Base-by-base conservation (phyloP, 306 rosid species). In the Lupinus albus region DNA sequence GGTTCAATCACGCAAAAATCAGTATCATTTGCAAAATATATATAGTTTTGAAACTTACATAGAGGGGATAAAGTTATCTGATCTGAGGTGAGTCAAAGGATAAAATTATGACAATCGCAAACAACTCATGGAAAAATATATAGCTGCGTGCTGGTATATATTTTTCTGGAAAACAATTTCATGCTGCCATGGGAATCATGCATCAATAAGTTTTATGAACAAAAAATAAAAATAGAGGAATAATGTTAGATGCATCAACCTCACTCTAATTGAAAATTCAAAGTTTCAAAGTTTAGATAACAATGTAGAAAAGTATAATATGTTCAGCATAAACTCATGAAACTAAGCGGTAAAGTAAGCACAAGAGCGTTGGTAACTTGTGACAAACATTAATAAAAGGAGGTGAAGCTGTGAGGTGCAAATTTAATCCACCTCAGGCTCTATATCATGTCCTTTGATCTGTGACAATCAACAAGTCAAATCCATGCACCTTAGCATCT, bases 351-450 rank as follows among this genome's bases (percentile, higher is more conserved):
- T 72, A 78, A 82, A 82, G 86, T 71, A 82, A 75, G 7, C 4
- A 1, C 0, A 68, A 67, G 86, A 85, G 95, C 95, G 85, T 86
- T 75, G 84, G 66, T 70, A 39, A 52, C 83, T 32, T 90, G 96
- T 90, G 96, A 90, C 67, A 17, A n/a, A 39, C 83, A 85, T 90
- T 62, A 90, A 90, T 90, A 64, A 79, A 74, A 83, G 60, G 84
- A 85, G 83, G 85, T 82, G 84, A 82, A 73, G 49, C 18, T 82
- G 86, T 86, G 95, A 88, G 77, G 77, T 61, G 62, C 18, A 72
- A 49, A 68, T 73, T 79, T 63, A 75, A 64, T 79, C 81, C 58
- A 42, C 56, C 54, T 16, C 16, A 49, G 70, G 39, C 60, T 28
- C 57, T 49, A 52, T 25, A 68, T 56, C 64, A 39, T 60, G 60